Evolutionary conservation across 306 rosid species (phyloP).

Genomic region (Senna tora): DNA sequence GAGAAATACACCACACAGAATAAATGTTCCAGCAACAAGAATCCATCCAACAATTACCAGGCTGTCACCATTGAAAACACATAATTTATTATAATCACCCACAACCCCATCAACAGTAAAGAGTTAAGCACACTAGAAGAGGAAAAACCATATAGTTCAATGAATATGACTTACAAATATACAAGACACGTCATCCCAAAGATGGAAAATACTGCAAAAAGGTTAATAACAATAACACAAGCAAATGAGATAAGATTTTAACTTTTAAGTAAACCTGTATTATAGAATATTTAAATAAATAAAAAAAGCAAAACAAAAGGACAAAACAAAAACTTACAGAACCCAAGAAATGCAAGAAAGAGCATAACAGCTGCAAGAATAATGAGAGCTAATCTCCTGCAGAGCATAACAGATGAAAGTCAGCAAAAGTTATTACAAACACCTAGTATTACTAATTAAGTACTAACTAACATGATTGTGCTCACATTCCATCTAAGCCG

Average conservation of each 20-base stretch:
- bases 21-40: constrained; percentile 68
- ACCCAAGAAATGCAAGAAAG: constrained; percentile 73
- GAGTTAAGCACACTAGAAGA: not conserved
- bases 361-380: constrained; percentile 83
- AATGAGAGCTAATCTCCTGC: constrained; percentile 78
- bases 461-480: not conserved
- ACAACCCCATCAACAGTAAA: constrained; percentile 13
- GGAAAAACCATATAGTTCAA: not conserved
- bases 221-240: constrained; percentile 24
- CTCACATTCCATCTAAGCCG: constrained; percentile 46
- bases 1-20: constrained; percentile 74
- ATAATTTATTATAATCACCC: constrained; percentile 26
- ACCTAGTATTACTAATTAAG: not conserved
- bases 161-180: constrained; percentile 68
- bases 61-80: constrained; percentile 45
- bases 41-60: constrained; percentile 71
- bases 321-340: constrained; percentile 51
- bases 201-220: constrained; percentile 72
- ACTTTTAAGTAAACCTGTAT: not conserved
- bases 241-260: constrained; percentile 8
- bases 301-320: not conserved
- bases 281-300: constrained; percentile 4
- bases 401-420: constrained; percentile 22
- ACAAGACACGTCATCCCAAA: constrained; percentile 76
- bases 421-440: not conserved